Evolutionary conservation across 2,329 filamentous ascomycete species (phyloP).

Genomic region (Diaporthe ampelina): DNA sequence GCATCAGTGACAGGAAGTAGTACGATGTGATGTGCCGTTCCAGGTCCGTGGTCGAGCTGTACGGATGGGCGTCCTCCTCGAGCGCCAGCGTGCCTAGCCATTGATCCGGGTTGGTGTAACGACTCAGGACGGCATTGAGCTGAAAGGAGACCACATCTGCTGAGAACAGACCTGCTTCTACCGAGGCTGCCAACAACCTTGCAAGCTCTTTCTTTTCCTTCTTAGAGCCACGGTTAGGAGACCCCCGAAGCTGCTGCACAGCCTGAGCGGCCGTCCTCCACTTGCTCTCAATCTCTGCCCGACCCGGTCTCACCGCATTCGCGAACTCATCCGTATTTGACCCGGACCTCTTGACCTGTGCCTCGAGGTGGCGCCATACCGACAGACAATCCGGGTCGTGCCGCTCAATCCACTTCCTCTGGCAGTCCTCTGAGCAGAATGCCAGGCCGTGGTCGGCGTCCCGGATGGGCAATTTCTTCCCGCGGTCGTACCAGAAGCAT

Average conservation of each 20-base stretch:
- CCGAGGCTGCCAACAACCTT: conserved; percentile 12
- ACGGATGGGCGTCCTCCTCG: conserved; percentile 30
- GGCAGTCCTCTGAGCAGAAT: conserved; percentile 36
- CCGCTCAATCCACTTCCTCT: background rate
- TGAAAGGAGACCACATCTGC: conserved; percentile 37
- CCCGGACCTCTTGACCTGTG: background rate
- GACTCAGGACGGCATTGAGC: conserved; percentile 29
- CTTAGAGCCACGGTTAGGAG: background rate
- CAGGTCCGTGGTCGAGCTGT: conserved; percentile 34
- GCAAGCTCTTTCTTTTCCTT: background rate
- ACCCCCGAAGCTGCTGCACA: conserved; percentile 4
- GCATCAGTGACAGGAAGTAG: conserved; percentile 30
- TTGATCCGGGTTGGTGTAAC: background rate
- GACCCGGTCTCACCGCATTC: conserved; percentile 7
- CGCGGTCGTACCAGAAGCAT: conserved; percentile 39
- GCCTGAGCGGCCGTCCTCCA: conserved; percentile 27
- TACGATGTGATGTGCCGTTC: conserved; percentile 31
- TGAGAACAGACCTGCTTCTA: conserved; percentile 1
- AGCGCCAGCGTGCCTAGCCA: conserved; percentile 30
- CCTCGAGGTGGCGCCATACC: conserved; percentile 35
- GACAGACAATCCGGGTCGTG: conserved; percentile 30
- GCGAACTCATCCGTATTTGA: conserved; percentile 11
- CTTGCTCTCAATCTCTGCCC: conserved; percentile 11
- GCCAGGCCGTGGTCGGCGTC: conserved; percentile 32
- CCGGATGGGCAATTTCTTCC: conserved; percentile 34